Base-by-base conservation (phyloP, 192 early-diverging fungal species). In the Physocladia obscura region DNA sequence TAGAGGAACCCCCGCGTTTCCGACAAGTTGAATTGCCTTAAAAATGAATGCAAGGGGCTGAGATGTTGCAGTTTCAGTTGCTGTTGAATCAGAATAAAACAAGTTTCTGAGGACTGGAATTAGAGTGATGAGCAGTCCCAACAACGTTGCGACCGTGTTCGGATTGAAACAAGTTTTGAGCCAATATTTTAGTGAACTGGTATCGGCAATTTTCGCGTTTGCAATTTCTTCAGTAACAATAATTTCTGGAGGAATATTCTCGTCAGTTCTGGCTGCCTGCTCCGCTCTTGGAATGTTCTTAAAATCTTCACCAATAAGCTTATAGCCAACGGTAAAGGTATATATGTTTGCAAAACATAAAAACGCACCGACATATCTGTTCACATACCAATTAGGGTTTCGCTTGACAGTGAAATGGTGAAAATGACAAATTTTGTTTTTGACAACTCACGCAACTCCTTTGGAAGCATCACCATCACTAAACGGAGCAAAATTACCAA, bases 311-410 rank as follows among this genome's bases (percentile, higher is more conserved):
- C 67, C 76, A 50, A 77, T 67, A 19, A 26, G 39, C 27, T 61
- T 47, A 49, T 35, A 74, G 17, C 71, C 76, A 47, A 77, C 47
- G 4, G 58, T 58, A 54, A 74, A 74, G 27, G 63, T 74, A 47
- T 50, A 74, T 13, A 77, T 17, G 34, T 74, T 77, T 22, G 67
- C 48, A 24, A 77, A 61, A 51, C 56, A 70, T 4, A 73, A 50
- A 44, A 77, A 77, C 3, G 63, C 71, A 8, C 67, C 64, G 36
- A 77, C 57, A 38, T 77, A 77, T 21, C 71, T 74, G 30, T 1
- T 50, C 17, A 13, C 19, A 47, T 47, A 47, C n/a, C n/a, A 61
- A 30, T n/a, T n/a, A 24, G 11, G 52, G n/a, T 37, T 15, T 57
- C 54, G 15, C 21, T 65, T 26, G 60, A 1, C 13, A 44, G 17